A percentile compares a stretch with the other conserved stretches of the same genome.
Evolutionary conservation across 2,329 filamentous ascomycete species (phyloP).

Genomic region (Calonectria pteridis): DNA sequence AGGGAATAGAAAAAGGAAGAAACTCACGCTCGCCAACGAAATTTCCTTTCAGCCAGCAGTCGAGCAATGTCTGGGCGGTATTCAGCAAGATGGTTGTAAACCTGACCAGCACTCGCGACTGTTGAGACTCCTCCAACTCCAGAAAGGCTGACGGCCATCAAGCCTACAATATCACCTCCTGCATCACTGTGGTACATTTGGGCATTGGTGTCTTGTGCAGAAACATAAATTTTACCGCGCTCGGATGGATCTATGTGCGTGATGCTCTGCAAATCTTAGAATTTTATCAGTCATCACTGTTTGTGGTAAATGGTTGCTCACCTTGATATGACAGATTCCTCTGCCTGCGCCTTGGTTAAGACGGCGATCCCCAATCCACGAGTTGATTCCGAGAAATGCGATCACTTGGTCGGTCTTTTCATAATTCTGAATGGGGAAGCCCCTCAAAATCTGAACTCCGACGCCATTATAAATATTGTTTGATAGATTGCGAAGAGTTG

Average conservation of each 20-base stretch:
- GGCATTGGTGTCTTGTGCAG: slow-evolving; percentile 10
- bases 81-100: slow-evolving; percentile 7
- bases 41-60: not conserved
- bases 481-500: not conserved
- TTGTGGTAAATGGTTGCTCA: not conserved
- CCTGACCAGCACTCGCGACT: not conserved
- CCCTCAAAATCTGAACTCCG: slow-evolving; percentile 1
- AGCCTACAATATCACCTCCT: not conserved
- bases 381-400: slow-evolving; percentile 10
- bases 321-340: slow-evolving; percentile 2
- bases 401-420: not conserved
- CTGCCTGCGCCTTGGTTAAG: slow-evolving; percentile 8
- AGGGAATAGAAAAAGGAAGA: not conserved
- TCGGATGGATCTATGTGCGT: slow-evolving; percentile 4
- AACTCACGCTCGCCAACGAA: slow-evolving; percentile 9
- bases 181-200: slow-evolving; percentile 13
- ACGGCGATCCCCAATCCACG: slow-evolving; percentile 1
- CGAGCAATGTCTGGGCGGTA: slow-evolving; percentile 12
- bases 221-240: slow-evolving; percentile 6
- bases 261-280: slow-evolving; percentile 6
- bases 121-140: not conserved
- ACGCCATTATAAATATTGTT: slow-evolving; percentile 7
- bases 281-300: not conserved
- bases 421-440: not conserved
- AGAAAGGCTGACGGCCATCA: slow-evolving; percentile 9